phyloP scores from a whole-genome alignment of 2,329 filamentous ascomycete genomes.

The Cercospora sp. region DNA sequence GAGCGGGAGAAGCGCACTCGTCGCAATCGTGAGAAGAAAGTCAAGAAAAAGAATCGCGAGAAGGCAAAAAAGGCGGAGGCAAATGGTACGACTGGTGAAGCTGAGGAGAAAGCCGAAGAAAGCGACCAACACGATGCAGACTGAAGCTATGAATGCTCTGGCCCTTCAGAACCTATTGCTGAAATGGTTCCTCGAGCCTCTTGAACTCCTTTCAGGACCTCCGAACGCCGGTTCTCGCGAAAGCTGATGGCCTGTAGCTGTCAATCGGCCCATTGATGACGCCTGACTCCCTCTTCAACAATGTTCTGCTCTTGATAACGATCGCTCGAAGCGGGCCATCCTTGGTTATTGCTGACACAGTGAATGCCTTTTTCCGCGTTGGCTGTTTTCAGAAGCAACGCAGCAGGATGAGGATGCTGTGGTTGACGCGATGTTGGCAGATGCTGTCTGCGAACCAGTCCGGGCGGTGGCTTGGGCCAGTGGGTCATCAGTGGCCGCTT shows the following conservation, averaged over 20 bases:
- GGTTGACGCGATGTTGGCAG: background rate
- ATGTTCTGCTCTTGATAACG: background rate
- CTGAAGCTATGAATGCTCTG: background rate
- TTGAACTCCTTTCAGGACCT: background rate
- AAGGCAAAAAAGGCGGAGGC: slow-evolving; percentile 38
- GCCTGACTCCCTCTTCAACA: background rate
- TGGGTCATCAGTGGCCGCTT: background rate
- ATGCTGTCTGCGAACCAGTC: background rate
- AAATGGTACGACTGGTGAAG: background rate
- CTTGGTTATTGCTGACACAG: background rate
- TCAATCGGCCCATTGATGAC: background rate
- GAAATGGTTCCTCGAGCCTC: background rate
- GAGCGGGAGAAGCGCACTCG: slow-evolving; percentile 39
- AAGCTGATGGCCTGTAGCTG: background rate
- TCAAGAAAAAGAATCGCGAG: slow-evolving; percentile 39
- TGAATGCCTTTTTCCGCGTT: background rate
- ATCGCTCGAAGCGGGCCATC: background rate
- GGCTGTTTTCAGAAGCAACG: background rate
- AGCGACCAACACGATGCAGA: background rate
- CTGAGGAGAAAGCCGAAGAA: background rate
- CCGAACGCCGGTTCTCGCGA: background rate
- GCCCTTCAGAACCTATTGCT: background rate
- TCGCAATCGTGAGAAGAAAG: slow-evolving; percentile 41
- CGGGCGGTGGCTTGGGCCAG: background rate
- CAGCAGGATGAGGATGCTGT: background rate